Percentiles rank a stretch among this genome's conserved stretches.
These are phyloP conservation scores for Trichodelitschia bisporula DNA, from an alignment of 495 filamentous ascomycete species.

Conservation along the genomic window DNA sequence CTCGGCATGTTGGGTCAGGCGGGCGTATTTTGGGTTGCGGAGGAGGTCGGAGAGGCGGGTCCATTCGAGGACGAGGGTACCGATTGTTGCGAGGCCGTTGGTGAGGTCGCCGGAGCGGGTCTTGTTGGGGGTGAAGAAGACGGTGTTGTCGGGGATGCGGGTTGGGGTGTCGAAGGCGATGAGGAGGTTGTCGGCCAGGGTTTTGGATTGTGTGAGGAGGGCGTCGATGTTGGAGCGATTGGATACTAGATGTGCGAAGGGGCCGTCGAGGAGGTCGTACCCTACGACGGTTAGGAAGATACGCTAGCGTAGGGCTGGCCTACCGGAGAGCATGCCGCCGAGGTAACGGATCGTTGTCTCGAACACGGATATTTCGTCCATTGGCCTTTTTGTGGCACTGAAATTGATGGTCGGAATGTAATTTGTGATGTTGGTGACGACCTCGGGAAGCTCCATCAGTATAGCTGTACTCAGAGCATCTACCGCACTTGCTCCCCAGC, in stretches of 20 bases:
- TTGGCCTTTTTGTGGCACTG: constrained; percentile 19
- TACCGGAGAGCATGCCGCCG: constrained; percentile 51
- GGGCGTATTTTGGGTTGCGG: constrained; percentile 36
- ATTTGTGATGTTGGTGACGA: constrained; percentile 42
- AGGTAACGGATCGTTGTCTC: constrained; percentile 83
- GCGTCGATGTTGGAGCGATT: constrained; percentile 21
- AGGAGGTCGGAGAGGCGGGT: constrained; percentile 58
- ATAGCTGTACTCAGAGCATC: constrained; percentile 65
- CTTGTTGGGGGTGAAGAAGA: constrained; percentile 16
- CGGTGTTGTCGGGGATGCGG: constrained; percentile 52
- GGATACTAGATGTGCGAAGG: constrained; percentile 28
- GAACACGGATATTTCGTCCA: constrained; percentile 51
- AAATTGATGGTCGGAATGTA: constrained; percentile 49
- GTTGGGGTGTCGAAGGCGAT: constrained; percentile 54
- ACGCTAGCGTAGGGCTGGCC: no score
- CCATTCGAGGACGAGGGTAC: constrained; percentile 49
- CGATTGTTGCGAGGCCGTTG: constrained; percentile 14
- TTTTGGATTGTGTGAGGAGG: constrained; percentile 40
- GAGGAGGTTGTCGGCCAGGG: constrained; percentile 45
- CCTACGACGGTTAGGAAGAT: no score
- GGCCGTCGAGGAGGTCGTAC: constrained; percentile 62
- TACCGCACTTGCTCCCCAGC: constrained; percentile 67
- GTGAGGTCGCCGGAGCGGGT: constrained; percentile 19
- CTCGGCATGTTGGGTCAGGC: constrained; percentile 42
- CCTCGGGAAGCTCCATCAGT: constrained; percentile 44